A percentile compares a stretch with the other conserved stretches of the same genome.
phyloP scores from a whole-genome alignment of 495 filamentous ascomycete genomes.

The Schizothecium vesticola region DNA sequence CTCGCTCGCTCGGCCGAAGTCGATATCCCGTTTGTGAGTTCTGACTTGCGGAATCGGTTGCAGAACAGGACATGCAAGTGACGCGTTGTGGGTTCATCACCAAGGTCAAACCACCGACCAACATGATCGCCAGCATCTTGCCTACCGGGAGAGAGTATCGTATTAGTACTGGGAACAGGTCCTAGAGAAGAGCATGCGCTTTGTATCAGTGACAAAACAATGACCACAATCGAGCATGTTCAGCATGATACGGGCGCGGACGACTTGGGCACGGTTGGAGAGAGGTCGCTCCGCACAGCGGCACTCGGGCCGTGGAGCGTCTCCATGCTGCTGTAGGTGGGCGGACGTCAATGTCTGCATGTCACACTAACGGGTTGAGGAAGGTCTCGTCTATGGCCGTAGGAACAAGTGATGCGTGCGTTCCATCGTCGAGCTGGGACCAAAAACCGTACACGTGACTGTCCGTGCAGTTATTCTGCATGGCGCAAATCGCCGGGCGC shows the following conservation, averaged over 20 bases:
- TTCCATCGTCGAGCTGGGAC: background rate
- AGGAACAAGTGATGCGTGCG: too few relatives aligned
- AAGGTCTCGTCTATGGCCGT: too few relatives aligned
- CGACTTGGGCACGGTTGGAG: background rate
- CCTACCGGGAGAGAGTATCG: background rate
- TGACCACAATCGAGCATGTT: background rate
- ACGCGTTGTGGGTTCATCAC: background rate
- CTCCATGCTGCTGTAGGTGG: background rate
- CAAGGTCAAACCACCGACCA: background rate
- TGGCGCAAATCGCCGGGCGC: too few relatives aligned
- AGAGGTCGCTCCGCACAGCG: background rate
- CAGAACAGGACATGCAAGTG: background rate
- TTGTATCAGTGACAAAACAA: background rate
- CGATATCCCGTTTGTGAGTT: background rate
- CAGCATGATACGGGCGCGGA: too few relatives aligned
- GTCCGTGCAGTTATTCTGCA: too few relatives aligned
- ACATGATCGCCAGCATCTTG: background rate
- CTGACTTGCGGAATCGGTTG: background rate
- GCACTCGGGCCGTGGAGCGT: background rate
- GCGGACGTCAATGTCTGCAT: background rate
- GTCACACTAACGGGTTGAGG: background rate
- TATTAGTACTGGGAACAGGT: background rate
- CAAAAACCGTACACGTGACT: background rate
- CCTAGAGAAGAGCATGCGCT: background rate
- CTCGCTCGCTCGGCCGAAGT: background rate